phyloP scores from a whole-genome alignment of 1,284 basidiomycete species.

The Pyrrhoderma lamaoense region DNA sequence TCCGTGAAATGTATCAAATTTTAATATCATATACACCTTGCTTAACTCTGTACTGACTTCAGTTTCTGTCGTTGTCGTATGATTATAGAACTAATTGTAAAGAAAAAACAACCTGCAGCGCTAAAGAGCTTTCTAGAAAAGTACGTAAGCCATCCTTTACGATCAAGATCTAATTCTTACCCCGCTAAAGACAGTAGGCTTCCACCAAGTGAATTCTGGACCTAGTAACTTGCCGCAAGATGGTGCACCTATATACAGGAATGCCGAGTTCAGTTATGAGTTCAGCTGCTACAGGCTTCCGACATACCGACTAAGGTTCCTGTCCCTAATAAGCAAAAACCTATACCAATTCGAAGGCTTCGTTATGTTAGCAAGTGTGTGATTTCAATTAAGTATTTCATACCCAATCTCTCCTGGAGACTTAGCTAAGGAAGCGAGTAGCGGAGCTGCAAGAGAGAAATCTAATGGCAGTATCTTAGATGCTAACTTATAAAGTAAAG shows the following conservation, averaged over 20 bases:
- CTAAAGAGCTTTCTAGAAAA: too few relatives aligned
- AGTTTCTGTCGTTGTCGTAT: too few relatives aligned
- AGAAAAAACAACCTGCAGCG: too few relatives aligned
- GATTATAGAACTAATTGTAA: too few relatives aligned
- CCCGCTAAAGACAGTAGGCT: conserved; percentile 14
- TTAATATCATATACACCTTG: too few relatives aligned
- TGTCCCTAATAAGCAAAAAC: conserved; percentile 13
- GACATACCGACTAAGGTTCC: conserved; percentile 11
- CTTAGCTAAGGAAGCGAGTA: conserved; percentile 10
- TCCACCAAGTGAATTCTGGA: conserved; percentile 13
- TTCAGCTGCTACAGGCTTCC: too few relatives aligned
- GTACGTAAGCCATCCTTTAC: too few relatives aligned
- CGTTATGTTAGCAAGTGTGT: neutral
- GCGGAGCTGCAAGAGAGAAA: conserved; percentile 9
- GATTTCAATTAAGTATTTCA: neutral
- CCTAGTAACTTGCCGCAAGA: conserved; percentile 12
- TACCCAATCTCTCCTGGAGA: conserved; percentile 13
- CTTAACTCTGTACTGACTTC: too few relatives aligned
- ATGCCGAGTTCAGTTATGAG: too few relatives aligned
- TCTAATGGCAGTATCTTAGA: neutral
- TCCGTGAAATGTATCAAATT: too few relatives aligned
- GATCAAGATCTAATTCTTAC: conserved; percentile 10
- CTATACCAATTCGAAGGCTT: conserved; percentile 14
- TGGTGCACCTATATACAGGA: conserved; percentile 22
- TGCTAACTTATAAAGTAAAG: neutral